Evolutionary conservation across 306 rosid genomes (phyloP).

Genomic region (Nissolia schottii): DNA sequence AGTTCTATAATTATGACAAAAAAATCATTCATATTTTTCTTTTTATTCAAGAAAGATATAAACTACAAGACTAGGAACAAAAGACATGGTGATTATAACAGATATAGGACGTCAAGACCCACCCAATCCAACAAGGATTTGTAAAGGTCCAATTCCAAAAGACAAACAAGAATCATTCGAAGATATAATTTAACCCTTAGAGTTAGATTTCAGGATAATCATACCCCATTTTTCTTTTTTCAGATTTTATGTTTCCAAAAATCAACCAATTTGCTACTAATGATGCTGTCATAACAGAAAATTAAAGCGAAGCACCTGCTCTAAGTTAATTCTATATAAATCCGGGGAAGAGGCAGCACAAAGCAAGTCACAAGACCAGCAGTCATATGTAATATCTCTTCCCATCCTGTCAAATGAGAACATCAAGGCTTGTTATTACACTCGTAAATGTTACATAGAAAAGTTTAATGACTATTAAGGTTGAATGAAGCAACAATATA

Average conservation of each 20-base stretch:
- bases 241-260: background rate
- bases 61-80: background rate
- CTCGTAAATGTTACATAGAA: background rate
- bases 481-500: background rate
- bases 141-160: background rate
- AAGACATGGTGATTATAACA: background rate
- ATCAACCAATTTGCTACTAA: slow-evolving; percentile 8
- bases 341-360: slow-evolving; percentile 98
- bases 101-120: background rate
- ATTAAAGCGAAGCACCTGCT: slow-evolving; percentile 56
- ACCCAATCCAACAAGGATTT: background rate
- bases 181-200: background rate
- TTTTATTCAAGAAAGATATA: background rate
- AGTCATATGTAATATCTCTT: slow-evolving; percentile 70
- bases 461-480: background rate
- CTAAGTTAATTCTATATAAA: slow-evolving; percentile 81
- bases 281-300: background rate
- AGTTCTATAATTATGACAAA: background rate
- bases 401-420: slow-evolving; percentile 73
- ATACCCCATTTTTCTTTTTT: background rate
- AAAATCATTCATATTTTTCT: background rate
- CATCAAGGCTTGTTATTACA: slow-evolving; percentile 1
- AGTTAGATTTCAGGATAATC: slow-evolving; percentile 12
- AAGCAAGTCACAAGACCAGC: slow-evolving; percentile 94
- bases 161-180: background rate